Conservation (phyloP, 306 rosid species). For the Pyrus betulifolia region DNA sequence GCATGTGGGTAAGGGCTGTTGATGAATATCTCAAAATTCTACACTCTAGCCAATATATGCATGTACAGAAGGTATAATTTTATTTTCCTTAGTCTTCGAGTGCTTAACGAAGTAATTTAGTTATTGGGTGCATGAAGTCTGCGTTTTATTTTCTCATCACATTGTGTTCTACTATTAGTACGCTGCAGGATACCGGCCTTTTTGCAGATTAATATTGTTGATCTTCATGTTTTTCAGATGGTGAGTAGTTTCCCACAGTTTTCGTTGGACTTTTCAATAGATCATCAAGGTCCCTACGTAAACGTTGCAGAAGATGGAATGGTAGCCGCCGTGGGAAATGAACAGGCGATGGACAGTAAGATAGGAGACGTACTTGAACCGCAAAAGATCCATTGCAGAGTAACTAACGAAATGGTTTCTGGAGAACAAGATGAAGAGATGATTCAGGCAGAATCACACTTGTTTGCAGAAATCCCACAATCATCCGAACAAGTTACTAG, state of each 20-base stretch:
- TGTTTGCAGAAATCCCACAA: constrained; percentile 8
- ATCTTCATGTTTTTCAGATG: constrained; percentile 24
- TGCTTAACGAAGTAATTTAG: not conserved
- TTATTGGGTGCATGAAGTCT: too few species aligned
- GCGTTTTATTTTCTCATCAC: too few species aligned
- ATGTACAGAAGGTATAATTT: constrained; percentile 58
- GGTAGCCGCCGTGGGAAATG: constrained; percentile 67
- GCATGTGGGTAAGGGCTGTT: constrained; percentile 88
- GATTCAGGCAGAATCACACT: constrained; percentile 21
- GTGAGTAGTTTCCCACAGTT: constrained; percentile 34
- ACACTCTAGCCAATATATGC: constrained; percentile 50
- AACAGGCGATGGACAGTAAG: constrained; percentile 22
- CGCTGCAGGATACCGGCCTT: not conserved
- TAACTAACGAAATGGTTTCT: constrained; percentile 13
- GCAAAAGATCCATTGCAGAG: constrained; percentile 13
- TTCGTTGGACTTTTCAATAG: constrained; percentile 41
- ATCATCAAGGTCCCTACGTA: constrained; percentile 85
- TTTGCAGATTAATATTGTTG: constrained; percentile 19
- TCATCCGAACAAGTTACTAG: constrained; percentile 5
- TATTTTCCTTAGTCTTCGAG: not conserved
- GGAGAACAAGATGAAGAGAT: constrained; percentile 20
- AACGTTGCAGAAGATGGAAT: constrained; percentile 66
- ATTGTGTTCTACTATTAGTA: too few species aligned
- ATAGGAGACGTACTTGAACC: constrained; percentile 32
- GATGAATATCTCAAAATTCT: constrained; percentile 61